Conservation (phyloP, 2,329 filamentous ascomycete genomes). For the Aspergillus transmontanensis region DNA sequence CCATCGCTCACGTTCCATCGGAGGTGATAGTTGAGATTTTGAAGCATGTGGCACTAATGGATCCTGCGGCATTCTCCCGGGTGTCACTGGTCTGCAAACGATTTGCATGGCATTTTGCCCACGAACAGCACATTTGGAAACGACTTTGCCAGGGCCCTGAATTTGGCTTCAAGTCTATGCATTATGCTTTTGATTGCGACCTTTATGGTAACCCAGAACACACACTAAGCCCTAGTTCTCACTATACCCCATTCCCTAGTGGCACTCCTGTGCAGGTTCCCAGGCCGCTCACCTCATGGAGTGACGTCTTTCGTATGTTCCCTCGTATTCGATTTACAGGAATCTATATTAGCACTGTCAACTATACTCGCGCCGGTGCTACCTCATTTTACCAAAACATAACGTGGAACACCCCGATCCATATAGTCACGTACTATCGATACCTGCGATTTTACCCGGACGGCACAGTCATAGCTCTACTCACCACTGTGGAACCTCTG, state of each 20-base stretch:
- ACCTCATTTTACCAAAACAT: slow-evolving; percentile 66
- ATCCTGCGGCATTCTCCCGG: slow-evolving; percentile 76
- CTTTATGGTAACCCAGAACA: slow-evolving; percentile 51
- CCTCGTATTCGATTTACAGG: slow-evolving; percentile 93
- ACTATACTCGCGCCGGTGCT: slow-evolving; percentile 85
- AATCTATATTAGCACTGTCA: slow-evolving; percentile 94
- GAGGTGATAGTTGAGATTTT: slow-evolving; percentile 85
- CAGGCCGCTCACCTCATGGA: slow-evolving; percentile 54
- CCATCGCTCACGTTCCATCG: slow-evolving; percentile 74
- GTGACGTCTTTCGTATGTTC: slow-evolving; percentile 74
- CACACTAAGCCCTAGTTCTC: slow-evolving; percentile 32
- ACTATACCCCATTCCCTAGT: slow-evolving; percentile 40
- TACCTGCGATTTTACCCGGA: slow-evolving; percentile 95
- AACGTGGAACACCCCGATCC: slow-evolving; percentile 80
- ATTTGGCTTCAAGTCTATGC: slow-evolving; percentile 82
- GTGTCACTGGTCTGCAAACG: slow-evolving; percentile 82
- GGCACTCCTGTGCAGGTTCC: slow-evolving; percentile 35
- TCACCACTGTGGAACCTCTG: slow-evolving; percentile 78
- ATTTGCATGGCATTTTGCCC: slow-evolving; percentile 79
- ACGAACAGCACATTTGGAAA: slow-evolving; percentile 86
- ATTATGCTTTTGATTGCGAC: slow-evolving; percentile 72
- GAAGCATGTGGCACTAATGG: slow-evolving; percentile 69
- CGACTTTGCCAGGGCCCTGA: slow-evolving; percentile 69
- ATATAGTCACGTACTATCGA: slow-evolving; percentile 97
- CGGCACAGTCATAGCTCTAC: slow-evolving; percentile 77